Evolutionary conservation across 257 asterid species (phyloP), one percentile per base, ranked within the genome.

Genomic region (Catharanthus roseus): DNA sequence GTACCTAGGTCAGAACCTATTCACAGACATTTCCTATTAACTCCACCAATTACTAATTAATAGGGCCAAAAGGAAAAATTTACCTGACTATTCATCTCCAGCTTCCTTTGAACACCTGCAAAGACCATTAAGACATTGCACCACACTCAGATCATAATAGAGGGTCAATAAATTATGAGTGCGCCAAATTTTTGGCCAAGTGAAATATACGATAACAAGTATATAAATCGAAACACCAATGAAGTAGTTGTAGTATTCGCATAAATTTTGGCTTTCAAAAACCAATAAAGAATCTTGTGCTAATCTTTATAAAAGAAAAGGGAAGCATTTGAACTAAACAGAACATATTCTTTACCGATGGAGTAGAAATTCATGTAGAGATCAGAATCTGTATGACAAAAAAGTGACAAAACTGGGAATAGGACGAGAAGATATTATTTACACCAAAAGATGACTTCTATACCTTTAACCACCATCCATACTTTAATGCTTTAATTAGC

Each of bases 41-140:
- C 24, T 10, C 49, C 31, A 34, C 28, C 29, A 33, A 62, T 18
- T 31, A 18, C 41, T 6, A 9, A 6, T 2, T 2, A 61, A 61
- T 33, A 33, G 24, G 15, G 15, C 13, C 0, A 15, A 29, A 13
- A 41, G 41, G 29, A 33, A 31, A 0, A 18, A 61, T 19, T 4
- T 54, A 81, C 97, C 93, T 84, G 90, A 77, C 80, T 74, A 78
- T 80, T 89, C 93, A 86, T 73, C 79, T 88, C 91, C 89, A 88
- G 75, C 87, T 90, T 88, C 87, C 95, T 85, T 72, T 86, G 97
- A 36, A 85, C 95, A 71, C 89, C 97, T 89, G 75, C 68, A 57
- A 62, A 62, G 47, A 28, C 5, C 13, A n/a, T 57, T 9, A 33
- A 33, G 19, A 36, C 44, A 61, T 31, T 42, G 33, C 26, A 61